Evolutionary conservation across 2,329 filamentous ascomycete species (phyloP), one percentile per base, ranked within the genome.

Genomic region (Seiridium cupressi): DNA sequence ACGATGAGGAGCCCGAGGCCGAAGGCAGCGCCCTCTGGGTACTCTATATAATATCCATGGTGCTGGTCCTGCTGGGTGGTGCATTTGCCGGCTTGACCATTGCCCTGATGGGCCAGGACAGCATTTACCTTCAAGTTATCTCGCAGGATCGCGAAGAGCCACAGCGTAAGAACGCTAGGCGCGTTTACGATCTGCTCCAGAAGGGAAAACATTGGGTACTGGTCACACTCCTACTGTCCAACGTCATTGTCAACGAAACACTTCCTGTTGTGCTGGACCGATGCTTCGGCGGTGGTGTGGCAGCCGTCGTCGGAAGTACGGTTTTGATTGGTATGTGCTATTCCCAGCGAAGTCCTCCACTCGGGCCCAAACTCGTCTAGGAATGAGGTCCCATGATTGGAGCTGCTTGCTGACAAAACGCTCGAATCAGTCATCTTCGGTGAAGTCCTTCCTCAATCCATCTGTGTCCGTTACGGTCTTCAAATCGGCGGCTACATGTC

Each of bases 191-290:
- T 48, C 80, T 99, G 35, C 78, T 99, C 59, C 87, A 92, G 65
- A 90, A 86, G 68, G 95, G 95, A 69, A 99, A 99, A 75, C 95
- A 99, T 76, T 99, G 95, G 95, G 94, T 99, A 26, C 81, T 99
- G 60, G 95, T 99, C 58, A 98, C 95, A 3, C 79, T 99, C 34
- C 84, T 99, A 6, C 81, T 99, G 59, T 93, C 93, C 74, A 99
- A 99, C 74, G 95, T 99, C 71, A 96, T 99, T 69, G 96, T 96
- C 65, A 98, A 99, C 75, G 95, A 98, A 77, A 96, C 94, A 2
- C 81, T 97, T 11, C 95, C 95, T 35, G 97, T 99, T 63, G 92
- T 99, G 9, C 84, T 99, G 56, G 95, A 99, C 76, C 84, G 95
- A 60, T 97, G 93, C 60, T 85, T 99, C 18, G 95, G 95, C 36